Base-by-base conservation (phyloP, 805 yeast genomes). In the Lachancea fermentati region DNA sequence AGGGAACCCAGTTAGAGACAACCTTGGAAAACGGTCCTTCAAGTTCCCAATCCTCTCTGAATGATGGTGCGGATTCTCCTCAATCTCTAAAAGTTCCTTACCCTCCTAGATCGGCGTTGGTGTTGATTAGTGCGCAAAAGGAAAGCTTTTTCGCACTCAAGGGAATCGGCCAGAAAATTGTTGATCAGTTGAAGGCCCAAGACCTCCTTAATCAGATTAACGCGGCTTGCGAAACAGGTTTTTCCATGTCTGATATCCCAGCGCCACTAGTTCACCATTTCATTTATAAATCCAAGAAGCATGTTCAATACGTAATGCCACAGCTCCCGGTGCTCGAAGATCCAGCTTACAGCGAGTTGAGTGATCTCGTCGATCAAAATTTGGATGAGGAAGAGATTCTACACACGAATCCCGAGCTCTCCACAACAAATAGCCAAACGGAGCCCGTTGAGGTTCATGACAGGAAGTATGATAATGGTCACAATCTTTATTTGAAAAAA, bases 141-240 rank as follows among this genome's bases (percentile, higher is more conserved):
- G 85, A 84, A 52, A 70, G 87, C 2, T 91, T 91, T 54, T 86
- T 75, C 57, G 81, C 79, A 41, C 73, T 91, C 72, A 78, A 85
- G 45, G 70, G 72, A 24, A 69, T 79, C 2, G 76, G 85, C 0
- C 66, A 70, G 25, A 26, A 30, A 16, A 40, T 40, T 18, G 60
- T 81, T 14, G 58, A 57, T 11, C 62, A 63, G 6, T 47, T 80
- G 25, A 55, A 57, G 7, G 49, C 52, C 6, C 62, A 69, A 34
- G 60, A 59, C 24, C 58, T 73, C 14, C 48, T 69, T 6, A 55
- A 56, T 12, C 63, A 67, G 17, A 62, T 74, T 11, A 56, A 57
- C n/a, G 56, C 58, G 15, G 63, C 73, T 2, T 41, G 35, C n/a
- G 5, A 25, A 48, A 12, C 33, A 28, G 65, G 75, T 2, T 61